Evolutionary conservation across 2,329 filamentous ascomycete genomes (phyloP).

Genomic region (Fusarium multiceps): DNA sequence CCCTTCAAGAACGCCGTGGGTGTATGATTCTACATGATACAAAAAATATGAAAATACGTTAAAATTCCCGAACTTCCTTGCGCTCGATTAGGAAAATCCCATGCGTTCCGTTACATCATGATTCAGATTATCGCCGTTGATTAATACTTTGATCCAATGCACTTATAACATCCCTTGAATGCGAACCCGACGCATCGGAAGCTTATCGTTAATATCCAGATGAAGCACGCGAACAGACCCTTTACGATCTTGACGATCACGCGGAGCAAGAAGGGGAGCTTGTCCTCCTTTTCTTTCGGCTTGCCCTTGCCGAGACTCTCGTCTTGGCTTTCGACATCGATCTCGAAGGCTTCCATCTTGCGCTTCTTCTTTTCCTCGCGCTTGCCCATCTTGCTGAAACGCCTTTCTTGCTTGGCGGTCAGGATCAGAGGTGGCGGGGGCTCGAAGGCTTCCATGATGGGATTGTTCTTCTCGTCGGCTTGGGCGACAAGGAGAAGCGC

Average conservation of each 20-base stretch:
- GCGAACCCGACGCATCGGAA: constrained; percentile 65
- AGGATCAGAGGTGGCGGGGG: constrained; percentile 61
- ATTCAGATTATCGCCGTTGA: constrained; percentile 11
- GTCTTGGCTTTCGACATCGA: constrained; percentile 72
- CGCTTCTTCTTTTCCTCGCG: constrained; percentile 48
- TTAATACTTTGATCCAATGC: constrained; percentile 59
- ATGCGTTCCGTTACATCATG: constrained; percentile 1
- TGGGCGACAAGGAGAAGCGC: constrained; percentile 70
- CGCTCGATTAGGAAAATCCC: constrained; percentile 12
- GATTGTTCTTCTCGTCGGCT: constrained; percentile 63
- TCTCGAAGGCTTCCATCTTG: constrained; percentile 66
- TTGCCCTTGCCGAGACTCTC: constrained; percentile 56
- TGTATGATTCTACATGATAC: constrained; percentile 46
- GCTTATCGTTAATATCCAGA: constrained; percentile 67
- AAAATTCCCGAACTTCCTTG: not conserved
- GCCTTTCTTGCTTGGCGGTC: constrained; percentile 42
- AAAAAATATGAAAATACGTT: constrained; percentile 27
- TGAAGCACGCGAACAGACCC: constrained; percentile 66
- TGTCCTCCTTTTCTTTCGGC: constrained; percentile 56
- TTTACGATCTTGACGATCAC: constrained; percentile 63
- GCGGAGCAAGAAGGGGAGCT: constrained; percentile 62
- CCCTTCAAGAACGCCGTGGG: constrained; percentile 41
- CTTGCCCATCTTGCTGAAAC: constrained; percentile 49
- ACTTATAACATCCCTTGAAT: constrained; percentile 63
- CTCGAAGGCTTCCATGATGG: constrained; percentile 64